phyloP scores from a whole-genome alignment of 1,284 basidiomycete genomes.

The Volvariella surrecta region DNA sequence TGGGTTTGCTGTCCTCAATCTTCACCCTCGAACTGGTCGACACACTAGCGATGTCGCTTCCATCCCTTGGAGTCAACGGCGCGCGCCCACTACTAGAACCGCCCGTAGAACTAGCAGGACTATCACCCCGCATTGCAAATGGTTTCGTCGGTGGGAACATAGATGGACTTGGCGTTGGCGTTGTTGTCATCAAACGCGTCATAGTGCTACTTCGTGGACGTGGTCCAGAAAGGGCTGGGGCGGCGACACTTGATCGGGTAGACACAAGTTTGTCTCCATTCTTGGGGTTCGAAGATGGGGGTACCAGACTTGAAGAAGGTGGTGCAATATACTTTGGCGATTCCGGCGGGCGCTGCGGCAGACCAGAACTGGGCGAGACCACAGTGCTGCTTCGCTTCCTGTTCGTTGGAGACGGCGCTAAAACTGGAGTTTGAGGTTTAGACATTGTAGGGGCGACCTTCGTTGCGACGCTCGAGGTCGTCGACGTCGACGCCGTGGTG shows the following conservation, averaged over 20 bases:
- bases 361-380: slow-evolving; percentile 2
- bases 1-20: background rate
- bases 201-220: slow-evolving; percentile 23
- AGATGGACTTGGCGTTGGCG: slow-evolving; percentile 10
- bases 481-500: slow-evolving; percentile 17
- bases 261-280: background rate
- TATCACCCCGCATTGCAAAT: slow-evolving; percentile 46
- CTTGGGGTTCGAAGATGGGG: background rate
- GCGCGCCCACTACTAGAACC: slow-evolving; percentile 66
- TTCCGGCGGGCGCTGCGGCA: background rate
- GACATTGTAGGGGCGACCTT: slow-evolving; percentile 4
- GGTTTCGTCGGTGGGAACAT: slow-evolving; percentile 29
- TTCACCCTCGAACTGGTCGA: slow-evolving; percentile 10
- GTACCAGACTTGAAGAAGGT: background rate
- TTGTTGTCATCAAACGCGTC: slow-evolving; percentile 18
- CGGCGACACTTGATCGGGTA: background rate
- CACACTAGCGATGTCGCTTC: slow-evolving; percentile 51
- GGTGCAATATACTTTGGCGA: background rate
- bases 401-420: background rate
- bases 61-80: slow-evolving; percentile 67
- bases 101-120: slow-evolving; percentile 72
- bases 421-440: slow-evolving; percentile 2
- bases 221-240: background rate
- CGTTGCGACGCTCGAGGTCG: slow-evolving; percentile 8
- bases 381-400: slow-evolving; percentile 18